Percentiles rank a stretch among this genome's conserved stretches.
Evolutionary conservation across 768 basidiomycete genomes (phyloP).

Genomic region (Calocera viscosa): DNA sequence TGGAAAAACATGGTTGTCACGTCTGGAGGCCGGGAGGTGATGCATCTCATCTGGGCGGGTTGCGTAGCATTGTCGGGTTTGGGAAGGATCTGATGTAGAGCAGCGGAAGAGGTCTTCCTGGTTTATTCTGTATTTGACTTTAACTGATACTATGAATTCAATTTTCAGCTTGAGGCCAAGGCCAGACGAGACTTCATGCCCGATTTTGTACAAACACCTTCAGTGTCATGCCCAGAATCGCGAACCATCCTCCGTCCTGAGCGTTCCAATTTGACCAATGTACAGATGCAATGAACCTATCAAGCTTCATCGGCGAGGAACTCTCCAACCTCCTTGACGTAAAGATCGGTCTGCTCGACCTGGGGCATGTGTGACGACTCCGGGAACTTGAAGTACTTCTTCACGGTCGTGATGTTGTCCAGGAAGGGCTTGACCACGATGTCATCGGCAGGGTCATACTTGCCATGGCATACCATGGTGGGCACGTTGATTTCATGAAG

Average conservation of each 20-base stretch:
- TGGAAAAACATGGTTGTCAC: neutral
- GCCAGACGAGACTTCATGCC: no score
- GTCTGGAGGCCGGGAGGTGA: neutral
- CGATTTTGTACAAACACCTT: neutral
- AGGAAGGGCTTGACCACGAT: slow-evolving; percentile 30
- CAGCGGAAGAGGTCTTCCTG: neutral
- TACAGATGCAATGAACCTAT: no score
- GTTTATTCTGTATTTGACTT: neutral
- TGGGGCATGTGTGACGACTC: slow-evolving; percentile 36
- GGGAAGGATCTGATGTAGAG: slow-evolving; percentile 4
- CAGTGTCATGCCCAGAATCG: neutral
- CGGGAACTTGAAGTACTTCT: slow-evolving; percentile 35
- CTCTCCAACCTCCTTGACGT: slow-evolving; percentile 28
- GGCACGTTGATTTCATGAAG: slow-evolving; percentile 32
- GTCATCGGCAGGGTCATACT: slow-evolving; percentile 34
- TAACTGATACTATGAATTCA: no score
- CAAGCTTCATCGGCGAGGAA: slow-evolving; percentile 22
- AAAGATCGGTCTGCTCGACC: slow-evolving; percentile 34
- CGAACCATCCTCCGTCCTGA: no score
- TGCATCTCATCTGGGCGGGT: slow-evolving; percentile 4
- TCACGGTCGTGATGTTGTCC: slow-evolving; percentile 28
- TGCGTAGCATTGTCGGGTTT: neutral
- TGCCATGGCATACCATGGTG: slow-evolving; percentile 32
- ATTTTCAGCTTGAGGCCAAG: no score
- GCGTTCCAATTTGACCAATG: no score